A percentile compares a stretch with the other conserved stretches of the same genome.
phyloP scores from a whole-genome alignment of 2,329 filamentous ascomycete species.

The Cercospora sp. region DNA sequence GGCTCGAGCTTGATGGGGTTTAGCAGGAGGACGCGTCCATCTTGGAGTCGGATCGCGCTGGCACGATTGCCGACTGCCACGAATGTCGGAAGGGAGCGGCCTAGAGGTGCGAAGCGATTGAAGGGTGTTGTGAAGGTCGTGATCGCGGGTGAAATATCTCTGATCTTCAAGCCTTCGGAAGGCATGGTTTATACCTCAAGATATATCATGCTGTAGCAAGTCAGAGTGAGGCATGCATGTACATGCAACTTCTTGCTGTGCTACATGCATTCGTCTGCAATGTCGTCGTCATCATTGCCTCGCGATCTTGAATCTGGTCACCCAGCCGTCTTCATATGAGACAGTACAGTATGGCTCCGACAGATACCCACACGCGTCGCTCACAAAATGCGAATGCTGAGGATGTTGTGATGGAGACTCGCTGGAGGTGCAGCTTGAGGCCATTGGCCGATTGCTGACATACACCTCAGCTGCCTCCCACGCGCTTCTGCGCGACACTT shows the following conservation, averaged over 20 bases:
- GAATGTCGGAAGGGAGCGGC: slow-evolving; percentile 18
- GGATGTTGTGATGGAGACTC: neutral
- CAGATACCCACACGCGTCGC: neutral
- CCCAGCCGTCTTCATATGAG: neutral
- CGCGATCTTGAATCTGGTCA: neutral
- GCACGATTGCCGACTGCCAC: slow-evolving; percentile 23
- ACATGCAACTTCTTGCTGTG: neutral
- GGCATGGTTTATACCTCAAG: neutral
- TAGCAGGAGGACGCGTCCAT: slow-evolving; percentile 17
- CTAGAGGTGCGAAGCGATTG: slow-evolving; percentile 24
- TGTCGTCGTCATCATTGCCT: slow-evolving; percentile 16
- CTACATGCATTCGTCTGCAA: neutral
- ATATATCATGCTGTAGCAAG: neutral
- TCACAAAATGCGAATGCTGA: neutral
- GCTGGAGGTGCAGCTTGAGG: neutral
- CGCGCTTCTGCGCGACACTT: neutral
- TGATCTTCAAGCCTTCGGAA: slow-evolving; percentile 9
- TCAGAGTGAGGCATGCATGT: neutral
- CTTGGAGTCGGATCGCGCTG: slow-evolving; percentile 16
- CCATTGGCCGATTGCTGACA: neutral
- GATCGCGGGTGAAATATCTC: slow-evolving; percentile 15
- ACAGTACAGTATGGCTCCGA: neutral
- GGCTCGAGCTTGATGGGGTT: slow-evolving; percentile 18
- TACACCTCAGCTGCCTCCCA: neutral
- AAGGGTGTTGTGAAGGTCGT: slow-evolving; percentile 23